Evolutionary conservation across 257 asterid species (phyloP), one percentile per base, ranked within the genome.

Genomic region (Penstemon barbatus): DNA sequence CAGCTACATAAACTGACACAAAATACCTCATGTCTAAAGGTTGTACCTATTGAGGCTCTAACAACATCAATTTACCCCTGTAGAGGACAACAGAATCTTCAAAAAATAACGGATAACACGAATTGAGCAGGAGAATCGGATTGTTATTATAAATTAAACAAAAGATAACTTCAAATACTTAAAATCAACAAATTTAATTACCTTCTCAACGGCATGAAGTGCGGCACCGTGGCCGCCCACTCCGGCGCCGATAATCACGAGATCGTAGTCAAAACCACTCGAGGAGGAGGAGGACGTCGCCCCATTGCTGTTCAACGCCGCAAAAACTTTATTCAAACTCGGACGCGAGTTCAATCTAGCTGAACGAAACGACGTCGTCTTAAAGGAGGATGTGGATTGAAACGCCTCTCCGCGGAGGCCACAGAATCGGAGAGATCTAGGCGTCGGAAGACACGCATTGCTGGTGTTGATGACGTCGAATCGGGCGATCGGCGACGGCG

Each of bases 171-270:
- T 25, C 33, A 25, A 25, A 25, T 25, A 57, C 15, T 7, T 6
- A 33, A 25, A 66, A 10, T 40, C n/a, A 18, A 19, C 11, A 63
- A 19, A 10, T 40, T 44, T 58, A 25, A 25, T 25, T 25, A 90
- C 97, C 89, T 87, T 87, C 81, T 92, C 95, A 48, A 89, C 95
- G 49, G 98, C 98, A 68, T 92, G 97, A 81, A 92, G 95, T 46
- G 98, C 97, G 72, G 98, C 98, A 50, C 98, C 98, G 65, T 92
- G 98, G 46, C 98, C 98, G 39, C 97, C 98, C 70, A 92, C 97
- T 43, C 98, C 98, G 62, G 98, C 97, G 57, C 98, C 98, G 68
- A 89, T 92, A 82, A 92, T 92, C 60, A 89, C 91, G 60, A 92
- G 86, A 88, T 92, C 98, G 75, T 92, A 92, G 76, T 92, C 97